Evolutionary conservation across 106 monocot species (phyloP).

Genomic region (Dendrobium officinale): DNA sequence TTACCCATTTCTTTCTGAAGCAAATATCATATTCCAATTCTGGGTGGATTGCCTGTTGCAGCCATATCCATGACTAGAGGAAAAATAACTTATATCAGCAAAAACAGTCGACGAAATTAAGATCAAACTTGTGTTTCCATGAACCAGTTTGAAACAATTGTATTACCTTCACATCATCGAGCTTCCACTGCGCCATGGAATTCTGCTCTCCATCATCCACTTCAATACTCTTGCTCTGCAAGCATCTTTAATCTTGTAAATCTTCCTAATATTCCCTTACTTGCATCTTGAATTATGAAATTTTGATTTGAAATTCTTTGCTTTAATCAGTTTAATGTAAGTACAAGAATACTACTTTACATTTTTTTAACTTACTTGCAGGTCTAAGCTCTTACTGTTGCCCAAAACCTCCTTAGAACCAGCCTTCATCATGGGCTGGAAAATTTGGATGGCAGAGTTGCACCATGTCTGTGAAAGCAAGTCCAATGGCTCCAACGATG

Average conservation of each 20-base stretch:
- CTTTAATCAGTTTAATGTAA: background rate
- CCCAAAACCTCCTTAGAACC: background rate
- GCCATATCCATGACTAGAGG: constrained; percentile 74
- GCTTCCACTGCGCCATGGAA: constrained; percentile 30
- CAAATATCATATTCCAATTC: constrained; percentile 59
- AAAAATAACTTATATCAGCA: background rate
- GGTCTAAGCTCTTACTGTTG: background rate
- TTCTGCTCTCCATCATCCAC: constrained; percentile 25
- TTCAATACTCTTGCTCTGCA: constrained; percentile 30
- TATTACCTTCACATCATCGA: constrained; percentile 70
- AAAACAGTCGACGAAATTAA: background rate
- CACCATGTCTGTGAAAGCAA: constrained; percentile 42
- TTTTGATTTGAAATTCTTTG: background rate
- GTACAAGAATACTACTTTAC: background rate
- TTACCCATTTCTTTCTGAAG: constrained; percentile 66
- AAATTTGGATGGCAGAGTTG: constrained; percentile 51
- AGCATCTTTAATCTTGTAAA: background rate
- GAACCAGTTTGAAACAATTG: background rate
- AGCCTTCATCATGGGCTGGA: constrained; percentile 22
- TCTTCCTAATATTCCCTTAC: background rate
- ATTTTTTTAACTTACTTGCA: constrained; percentile 14
- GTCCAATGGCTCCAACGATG: constrained; percentile 23
- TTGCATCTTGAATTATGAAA: too few relatives aligned
- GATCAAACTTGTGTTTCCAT: background rate
- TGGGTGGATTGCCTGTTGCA: constrained; percentile 77